A percentile compares a stretch with the other conserved stretches of the same genome.
phyloP scores from a whole-genome alignment of 83 land plant species.

The Diphasiastrum complanatum region DNA sequence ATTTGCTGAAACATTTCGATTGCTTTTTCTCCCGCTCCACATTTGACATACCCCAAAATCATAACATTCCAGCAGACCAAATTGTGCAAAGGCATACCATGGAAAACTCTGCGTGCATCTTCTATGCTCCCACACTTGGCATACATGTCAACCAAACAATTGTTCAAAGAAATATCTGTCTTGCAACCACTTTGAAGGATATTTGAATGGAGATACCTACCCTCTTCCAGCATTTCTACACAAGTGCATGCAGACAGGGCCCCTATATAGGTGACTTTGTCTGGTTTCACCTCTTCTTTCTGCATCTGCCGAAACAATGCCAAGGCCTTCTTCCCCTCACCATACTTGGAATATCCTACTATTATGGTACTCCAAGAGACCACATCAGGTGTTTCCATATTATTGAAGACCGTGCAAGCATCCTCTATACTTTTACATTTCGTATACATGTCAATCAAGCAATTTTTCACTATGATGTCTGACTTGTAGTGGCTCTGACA shows the following conservation, averaged over 20 bases:
- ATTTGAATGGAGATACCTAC: constrained; percentile 30
- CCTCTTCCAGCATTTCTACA: constrained; percentile 11
- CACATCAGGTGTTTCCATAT: constrained; percentile 36
- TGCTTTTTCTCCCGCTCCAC: constrained; percentile 9
- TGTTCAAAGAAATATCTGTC: constrained; percentile 26
- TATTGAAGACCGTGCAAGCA: constrained; percentile 38
- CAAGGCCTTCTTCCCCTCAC: constrained; percentile 8
- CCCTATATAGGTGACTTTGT: constrained; percentile 23
- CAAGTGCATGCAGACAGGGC: constrained; percentile 29
- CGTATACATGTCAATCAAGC: constrained; percentile 32
- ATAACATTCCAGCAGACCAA: constrained; percentile 22
- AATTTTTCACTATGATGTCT: constrained; percentile 43
- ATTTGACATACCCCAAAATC: constrained; percentile 17
- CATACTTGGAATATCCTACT: constrained; percentile 23
- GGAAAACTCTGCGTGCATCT: background rate
- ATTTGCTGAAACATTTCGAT: constrained; percentile 19
- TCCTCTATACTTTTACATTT: constrained; percentile 12
- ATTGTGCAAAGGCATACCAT: constrained; percentile 1
- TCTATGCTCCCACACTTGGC: constrained; percentile 17
- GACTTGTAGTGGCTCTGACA: no score
- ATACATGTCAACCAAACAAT: constrained; percentile 27
- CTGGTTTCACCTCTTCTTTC: constrained; percentile 23
- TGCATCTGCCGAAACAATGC: constrained; percentile 29
- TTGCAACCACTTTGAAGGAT: constrained; percentile 24
- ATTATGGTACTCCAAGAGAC: constrained; percentile 52